These are phyloP conservation scores for Fistulinella prunicolor DNA, from an alignment of 768 basidiomycete genomes.

Conservation along the genomic window DNA sequence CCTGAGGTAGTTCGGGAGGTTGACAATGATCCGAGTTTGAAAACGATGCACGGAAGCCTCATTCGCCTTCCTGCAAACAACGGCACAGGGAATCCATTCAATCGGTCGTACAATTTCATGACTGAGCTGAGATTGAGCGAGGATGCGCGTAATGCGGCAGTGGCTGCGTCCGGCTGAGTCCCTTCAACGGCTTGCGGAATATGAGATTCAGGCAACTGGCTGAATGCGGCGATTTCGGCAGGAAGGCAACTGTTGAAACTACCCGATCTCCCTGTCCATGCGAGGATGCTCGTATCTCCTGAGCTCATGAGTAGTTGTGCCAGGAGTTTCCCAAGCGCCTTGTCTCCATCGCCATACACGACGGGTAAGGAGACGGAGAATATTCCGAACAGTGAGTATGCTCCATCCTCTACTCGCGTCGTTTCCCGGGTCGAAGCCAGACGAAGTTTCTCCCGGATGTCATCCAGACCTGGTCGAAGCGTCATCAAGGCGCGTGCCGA, in stretches of 20 bases:
- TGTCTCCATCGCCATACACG: slow-evolving; percentile 8
- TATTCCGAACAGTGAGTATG: slow-evolving; percentile 6
- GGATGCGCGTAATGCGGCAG: background rate
- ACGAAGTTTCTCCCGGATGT: background rate
- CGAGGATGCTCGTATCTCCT: slow-evolving; percentile 7
- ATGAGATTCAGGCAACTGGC: background rate
- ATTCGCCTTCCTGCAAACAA: background rate
- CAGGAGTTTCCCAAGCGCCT: slow-evolving; percentile 3
- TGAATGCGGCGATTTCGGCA: background rate
- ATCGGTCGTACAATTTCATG: background rate
- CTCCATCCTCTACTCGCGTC: slow-evolving; percentile 3
- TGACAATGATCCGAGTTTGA: background rate
- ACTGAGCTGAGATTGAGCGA: background rate
- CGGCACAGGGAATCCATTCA: background rate
- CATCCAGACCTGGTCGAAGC: background rate
- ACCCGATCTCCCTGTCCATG: slow-evolving; percentile 7
- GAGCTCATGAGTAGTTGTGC: slow-evolving; percentile 8
- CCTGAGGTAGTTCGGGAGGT: too few species aligned
- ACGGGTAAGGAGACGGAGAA: slow-evolving; percentile 3
- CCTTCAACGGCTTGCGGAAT: background rate
- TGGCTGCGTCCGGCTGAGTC: background rate
- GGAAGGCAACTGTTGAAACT: slow-evolving; percentile 11
- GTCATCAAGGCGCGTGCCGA: background rate
- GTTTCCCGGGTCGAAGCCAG: slow-evolving; percentile 3
- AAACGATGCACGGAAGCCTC: background rate